A percentile compares a stretch with the other conserved stretches of the same genome.
These are phyloP conservation scores for Agrostemma githago DNA, from an alignment of 148 eudicot genomes.

Conservation along the genomic window DNA sequence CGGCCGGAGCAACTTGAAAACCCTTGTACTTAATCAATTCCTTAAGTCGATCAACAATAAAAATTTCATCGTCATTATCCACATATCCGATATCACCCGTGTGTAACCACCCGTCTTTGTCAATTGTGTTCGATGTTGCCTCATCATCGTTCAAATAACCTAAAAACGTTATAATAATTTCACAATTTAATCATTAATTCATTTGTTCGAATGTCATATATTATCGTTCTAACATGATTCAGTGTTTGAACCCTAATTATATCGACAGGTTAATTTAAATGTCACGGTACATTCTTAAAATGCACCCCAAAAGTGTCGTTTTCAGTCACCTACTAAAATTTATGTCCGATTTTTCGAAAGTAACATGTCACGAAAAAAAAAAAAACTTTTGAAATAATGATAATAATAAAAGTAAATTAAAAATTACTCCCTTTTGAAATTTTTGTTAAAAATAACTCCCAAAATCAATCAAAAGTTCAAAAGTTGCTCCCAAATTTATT, in stretches of 20 bases:
- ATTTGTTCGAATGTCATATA: too few relatives aligned
- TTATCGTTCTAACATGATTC: too few relatives aligned
- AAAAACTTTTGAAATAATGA: too few relatives aligned
- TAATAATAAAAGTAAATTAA: too few relatives aligned
- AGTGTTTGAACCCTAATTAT: too few relatives aligned
- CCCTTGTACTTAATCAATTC: conserved; percentile 89
- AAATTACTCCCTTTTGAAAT: too few relatives aligned
- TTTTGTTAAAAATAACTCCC: too few relatives aligned
- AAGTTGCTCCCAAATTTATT: too few relatives aligned
- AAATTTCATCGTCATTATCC: conserved; percentile 72
- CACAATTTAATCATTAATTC: too few relatives aligned
- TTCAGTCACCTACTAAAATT: not conserved
- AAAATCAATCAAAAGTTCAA: too few relatives aligned
- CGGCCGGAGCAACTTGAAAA: conserved; percentile 92
- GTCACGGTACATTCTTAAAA: not conserved
- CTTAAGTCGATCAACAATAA: conserved; percentile 79
- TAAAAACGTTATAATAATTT: not conserved
- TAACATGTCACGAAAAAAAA: not conserved
- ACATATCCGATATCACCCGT: conserved; percentile 84
- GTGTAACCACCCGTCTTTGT: conserved; percentile 83
- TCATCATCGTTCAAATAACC: conserved; percentile 72
- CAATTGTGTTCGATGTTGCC: conserved; percentile 67
- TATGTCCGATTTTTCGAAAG: not conserved
- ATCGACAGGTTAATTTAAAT: too few relatives aligned
- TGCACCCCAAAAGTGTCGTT: not conserved